phyloP scores from a whole-genome alignment of 2,329 filamentous ascomycete species.

The Ramularia endophylla region DNA sequence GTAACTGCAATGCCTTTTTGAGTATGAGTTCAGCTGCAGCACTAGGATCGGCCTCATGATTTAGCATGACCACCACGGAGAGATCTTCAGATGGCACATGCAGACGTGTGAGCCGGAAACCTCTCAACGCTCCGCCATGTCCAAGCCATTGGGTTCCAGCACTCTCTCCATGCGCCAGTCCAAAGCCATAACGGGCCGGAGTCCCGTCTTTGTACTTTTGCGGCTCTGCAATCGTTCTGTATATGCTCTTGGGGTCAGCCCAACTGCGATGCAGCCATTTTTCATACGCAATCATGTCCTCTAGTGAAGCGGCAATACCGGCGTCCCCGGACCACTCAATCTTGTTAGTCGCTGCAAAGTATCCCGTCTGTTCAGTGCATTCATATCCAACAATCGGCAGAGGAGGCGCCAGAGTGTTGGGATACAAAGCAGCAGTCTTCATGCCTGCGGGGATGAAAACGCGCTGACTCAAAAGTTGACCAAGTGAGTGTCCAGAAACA shows the following conservation, averaged over 20 bases:
- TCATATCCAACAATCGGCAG: slow-evolving; percentile 41
- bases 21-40: slow-evolving; percentile 29
- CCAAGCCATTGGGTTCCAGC: slow-evolving; percentile 28
- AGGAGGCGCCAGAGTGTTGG: slow-evolving; percentile 35
- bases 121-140: slow-evolving; percentile 40
- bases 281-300: slow-evolving; percentile 45
- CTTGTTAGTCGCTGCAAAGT: slow-evolving; percentile 32
- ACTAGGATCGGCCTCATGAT: slow-evolving; percentile 32
- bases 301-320: slow-evolving; percentile 38
- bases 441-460: slow-evolving; percentile 40
- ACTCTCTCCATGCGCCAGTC: slow-evolving; percentile 28
- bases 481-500: slow-evolving; percentile 32
- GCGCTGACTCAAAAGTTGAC: slow-evolving; percentile 32
- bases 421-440: slow-evolving; percentile 36
- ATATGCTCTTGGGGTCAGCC: slow-evolving; percentile 31
- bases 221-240: slow-evolving; percentile 26
- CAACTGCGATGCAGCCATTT: slow-evolving; percentile 33
- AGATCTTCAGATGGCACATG: slow-evolving; percentile 33
- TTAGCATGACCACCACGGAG: slow-evolving; percentile 38
- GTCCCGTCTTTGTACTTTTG: slow-evolving; percentile 33
- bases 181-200: slow-evolving; percentile 34
- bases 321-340: slow-evolving; percentile 46
- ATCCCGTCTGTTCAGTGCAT: slow-evolving; percentile 35
- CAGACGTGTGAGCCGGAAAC: slow-evolving; percentile 35
- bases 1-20: slow-evolving; percentile 24